Evolutionary conservation across 257 asterid genomes (phyloP).

Genomic region (Fraxinus americana): DNA sequence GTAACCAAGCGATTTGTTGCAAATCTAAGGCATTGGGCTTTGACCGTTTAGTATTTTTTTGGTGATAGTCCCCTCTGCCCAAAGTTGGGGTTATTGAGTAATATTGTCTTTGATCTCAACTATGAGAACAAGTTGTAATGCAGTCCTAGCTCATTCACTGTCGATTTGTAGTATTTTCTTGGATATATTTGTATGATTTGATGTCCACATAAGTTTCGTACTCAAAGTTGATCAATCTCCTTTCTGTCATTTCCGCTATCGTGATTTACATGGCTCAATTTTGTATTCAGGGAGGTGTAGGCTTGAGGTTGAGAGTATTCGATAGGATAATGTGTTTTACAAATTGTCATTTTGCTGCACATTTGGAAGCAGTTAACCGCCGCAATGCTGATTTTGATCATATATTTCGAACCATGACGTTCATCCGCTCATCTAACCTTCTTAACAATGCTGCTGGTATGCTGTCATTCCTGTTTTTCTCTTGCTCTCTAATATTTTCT

Average conservation of each 20-base stretch:
- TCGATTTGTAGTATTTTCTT: background rate
- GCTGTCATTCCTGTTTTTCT: constrained; percentile 65
- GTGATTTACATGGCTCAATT: constrained; percentile 5
- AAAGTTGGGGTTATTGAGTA: background rate
- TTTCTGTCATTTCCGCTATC: background rate
- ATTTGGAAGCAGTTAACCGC: constrained; percentile 92
- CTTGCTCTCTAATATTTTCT: constrained; percentile 74
- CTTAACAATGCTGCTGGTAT: constrained; percentile 79
- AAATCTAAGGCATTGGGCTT: background rate
- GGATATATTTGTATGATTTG: background rate
- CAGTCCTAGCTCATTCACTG: background rate
- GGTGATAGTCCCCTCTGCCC: background rate
- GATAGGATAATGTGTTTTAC: constrained; percentile 87
- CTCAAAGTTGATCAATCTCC: background rate
- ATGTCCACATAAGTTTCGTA: background rate
- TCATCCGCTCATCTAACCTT: constrained; percentile 66
- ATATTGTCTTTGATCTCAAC: background rate
- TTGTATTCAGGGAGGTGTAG: constrained; percentile 88
- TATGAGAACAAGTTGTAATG: background rate
- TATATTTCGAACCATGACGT: constrained; percentile 78
- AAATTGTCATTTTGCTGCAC: constrained; percentile 96
- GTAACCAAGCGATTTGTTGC: constrained; percentile 32
- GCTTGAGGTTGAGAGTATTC: constrained; percentile 85
- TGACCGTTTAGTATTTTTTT: background rate
- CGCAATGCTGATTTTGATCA: constrained; percentile 93